Evolutionary conservation across 179 eudicot genomes (phyloP).

Genomic region (Carnegiea gigantea): DNA sequence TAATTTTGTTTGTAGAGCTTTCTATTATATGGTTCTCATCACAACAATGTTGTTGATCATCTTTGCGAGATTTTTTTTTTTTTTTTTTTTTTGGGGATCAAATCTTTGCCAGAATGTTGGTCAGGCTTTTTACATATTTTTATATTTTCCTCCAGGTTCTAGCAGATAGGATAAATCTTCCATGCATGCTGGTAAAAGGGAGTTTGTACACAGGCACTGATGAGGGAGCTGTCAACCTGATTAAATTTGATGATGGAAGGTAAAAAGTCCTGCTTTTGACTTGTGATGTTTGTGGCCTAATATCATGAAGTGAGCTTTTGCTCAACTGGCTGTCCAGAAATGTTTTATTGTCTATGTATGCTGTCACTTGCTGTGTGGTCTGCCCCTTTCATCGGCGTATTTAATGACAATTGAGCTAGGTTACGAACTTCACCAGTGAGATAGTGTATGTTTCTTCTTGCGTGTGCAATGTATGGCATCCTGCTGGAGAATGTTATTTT

Average conservation of each 20-base stretch:
- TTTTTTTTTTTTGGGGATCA: too few relatives aligned
- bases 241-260: conserved; percentile 89
- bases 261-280: conserved; percentile 27
- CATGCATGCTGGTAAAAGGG: conserved; percentile 98
- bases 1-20: neutral
- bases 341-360: neutral
- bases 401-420: too few relatives aligned
- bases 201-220: conserved; percentile 98
- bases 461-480: too few relatives aligned
- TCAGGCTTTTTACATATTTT: neutral
- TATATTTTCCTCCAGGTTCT: conserved; percentile 56
- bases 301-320: conserved; percentile 5
- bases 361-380: neutral
- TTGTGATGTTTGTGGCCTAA: conserved; percentile 10
- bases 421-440: too few relatives aligned
- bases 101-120: neutral
- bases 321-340: neutral
- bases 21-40: neutral
- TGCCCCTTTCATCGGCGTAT: neutral
- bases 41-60: neutral
- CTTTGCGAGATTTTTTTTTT: too few relatives aligned
- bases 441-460: too few relatives aligned
- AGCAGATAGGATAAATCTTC: conserved; percentile 85
- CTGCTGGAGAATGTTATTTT: neutral
- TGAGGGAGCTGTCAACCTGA: conserved; percentile 96